phyloP scores from a whole-genome alignment of 2,329 filamentous ascomycete species.

The Zymoseptoria tritici region DNA sequence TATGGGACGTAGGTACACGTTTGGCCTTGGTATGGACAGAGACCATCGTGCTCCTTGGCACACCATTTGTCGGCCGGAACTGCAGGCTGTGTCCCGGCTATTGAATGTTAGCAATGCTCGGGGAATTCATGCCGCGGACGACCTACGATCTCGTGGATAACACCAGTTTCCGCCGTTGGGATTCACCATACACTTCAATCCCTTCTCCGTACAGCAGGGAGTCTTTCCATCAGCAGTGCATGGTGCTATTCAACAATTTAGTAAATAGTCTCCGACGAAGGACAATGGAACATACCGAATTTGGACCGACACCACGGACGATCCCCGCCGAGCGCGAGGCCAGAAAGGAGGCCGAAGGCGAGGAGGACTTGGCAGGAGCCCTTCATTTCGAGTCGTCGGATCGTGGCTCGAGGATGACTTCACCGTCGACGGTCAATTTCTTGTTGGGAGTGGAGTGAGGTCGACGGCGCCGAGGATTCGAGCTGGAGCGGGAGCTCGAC shows the following conservation, averaged over 20 bases:
- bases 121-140: neutral
- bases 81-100: neutral
- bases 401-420: conserved; percentile 83
- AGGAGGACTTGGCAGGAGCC: neutral
- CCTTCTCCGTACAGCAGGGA: neutral
- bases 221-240: neutral
- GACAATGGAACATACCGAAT: neutral
- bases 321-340: neutral
- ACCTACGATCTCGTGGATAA: neutral
- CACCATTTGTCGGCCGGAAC: neutral
- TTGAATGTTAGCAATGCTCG: neutral
- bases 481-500: conserved; percentile 11
- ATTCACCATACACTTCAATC: neutral
- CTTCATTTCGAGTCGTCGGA: conserved; percentile 63
- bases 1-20: neutral
- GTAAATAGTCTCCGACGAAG: neutral
- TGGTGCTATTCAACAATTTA: neutral
- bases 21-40: neutral
- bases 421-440: conserved; percentile 74
- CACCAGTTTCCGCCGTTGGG: neutral
- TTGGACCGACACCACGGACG: neutral
- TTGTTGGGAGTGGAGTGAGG: conserved; percentile 34
- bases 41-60: neutral
- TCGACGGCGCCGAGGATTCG: conserved; percentile 5
- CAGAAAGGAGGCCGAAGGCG: neutral